Percentiles rank a stretch among this genome's conserved stretches.
phyloP scores from a whole-genome alignment of 2,329 filamentous ascomycete species.

The Talaromyces sp. region DNA sequence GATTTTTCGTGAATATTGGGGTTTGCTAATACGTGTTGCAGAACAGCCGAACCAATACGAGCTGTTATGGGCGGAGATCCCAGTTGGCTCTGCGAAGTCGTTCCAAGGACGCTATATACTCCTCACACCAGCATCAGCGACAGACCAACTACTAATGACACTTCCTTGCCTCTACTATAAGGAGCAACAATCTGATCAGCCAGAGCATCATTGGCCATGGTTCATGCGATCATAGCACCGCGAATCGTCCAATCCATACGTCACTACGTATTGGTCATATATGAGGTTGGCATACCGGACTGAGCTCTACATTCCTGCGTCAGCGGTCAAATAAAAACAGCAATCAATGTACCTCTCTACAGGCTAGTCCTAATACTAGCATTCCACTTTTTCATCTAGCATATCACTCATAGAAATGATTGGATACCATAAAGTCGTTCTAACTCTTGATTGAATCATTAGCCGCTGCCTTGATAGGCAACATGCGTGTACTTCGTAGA shows the following conservation, averaged over 20 bases:
- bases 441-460: neutral
- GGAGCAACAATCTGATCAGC: neutral
- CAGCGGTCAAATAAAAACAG: neutral
- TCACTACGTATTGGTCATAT: neutral
- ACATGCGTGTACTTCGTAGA: neutral
- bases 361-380: neutral
- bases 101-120: neutral
- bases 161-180: neutral
- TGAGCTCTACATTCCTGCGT: constrained; percentile 4
- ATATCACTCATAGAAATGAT: neutral
- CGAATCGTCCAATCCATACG: neutral
- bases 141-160: neutral
- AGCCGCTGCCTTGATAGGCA: neutral
- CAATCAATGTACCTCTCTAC: neutral
- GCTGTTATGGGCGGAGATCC: neutral
- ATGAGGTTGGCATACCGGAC: neutral
- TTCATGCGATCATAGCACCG: neutral
- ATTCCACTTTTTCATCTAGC: neutral
- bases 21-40: neutral
- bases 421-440: neutral
- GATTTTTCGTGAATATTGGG: neutral
- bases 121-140: neutral
- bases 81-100: neutral
- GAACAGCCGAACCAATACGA: no score
- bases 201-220: neutral